Conservation (phyloP, 805 yeast species). For the Wickerhamiella qilinensis region DNA sequence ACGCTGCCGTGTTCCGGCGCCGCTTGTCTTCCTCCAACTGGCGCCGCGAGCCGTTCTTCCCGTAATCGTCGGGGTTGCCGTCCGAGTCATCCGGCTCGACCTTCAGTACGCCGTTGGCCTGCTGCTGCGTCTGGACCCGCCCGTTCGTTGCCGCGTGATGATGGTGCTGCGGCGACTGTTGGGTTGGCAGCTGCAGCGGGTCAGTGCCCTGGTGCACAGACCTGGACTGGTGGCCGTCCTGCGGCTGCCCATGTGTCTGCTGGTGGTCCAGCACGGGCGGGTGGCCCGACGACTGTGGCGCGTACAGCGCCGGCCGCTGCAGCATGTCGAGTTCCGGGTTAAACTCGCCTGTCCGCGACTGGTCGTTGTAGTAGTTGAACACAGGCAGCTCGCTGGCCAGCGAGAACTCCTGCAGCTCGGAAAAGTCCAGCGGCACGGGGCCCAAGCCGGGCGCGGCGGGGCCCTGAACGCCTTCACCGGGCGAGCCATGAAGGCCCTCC, state of each 20-base stretch:
- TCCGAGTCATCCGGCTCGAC: background rate
- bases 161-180: background rate
- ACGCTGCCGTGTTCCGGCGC: conserved; percentile 81
- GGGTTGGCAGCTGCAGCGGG: conserved; percentile 1
- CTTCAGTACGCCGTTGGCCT: no score
- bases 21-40: conserved; percentile 52
- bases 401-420: conserved; percentile 19
- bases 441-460: background rate
- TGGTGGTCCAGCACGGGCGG: background rate
- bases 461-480: conserved; percentile 1
- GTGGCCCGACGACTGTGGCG: background rate
- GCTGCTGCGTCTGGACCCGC: background rate
- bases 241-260: background rate
- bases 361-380: conserved; percentile 7
- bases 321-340: conserved; percentile 3
- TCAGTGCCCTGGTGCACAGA: background rate
- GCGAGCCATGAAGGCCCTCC: background rate
- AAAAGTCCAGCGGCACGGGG: conserved; percentile 14
- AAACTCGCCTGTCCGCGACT: background rate
- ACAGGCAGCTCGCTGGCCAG: conserved; percentile 20
- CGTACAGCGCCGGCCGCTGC: conserved; percentile 1
- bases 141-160: background rate
- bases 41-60: background rate
- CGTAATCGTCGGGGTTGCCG: background rate
- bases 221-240: background rate